Conservation (phyloP, 2,329 filamentous ascomycete genomes). For the Cadophora sp. region DNA sequence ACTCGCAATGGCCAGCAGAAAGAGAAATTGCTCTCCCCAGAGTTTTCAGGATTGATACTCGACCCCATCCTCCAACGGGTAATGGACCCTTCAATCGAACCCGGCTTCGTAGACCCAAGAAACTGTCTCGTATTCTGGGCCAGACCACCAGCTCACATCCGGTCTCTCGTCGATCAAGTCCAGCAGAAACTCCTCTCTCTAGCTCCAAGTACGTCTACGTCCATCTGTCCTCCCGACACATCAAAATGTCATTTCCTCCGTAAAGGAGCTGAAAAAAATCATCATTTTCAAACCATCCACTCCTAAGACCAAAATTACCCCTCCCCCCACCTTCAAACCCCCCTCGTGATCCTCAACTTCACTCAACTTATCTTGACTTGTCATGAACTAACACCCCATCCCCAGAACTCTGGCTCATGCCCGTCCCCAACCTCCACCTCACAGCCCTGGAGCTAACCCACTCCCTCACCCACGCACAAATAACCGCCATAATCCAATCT, state of each 20-base stretch:
- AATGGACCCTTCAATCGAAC: slow-evolving; percentile 66
- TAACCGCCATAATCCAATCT: slow-evolving; percentile 64
- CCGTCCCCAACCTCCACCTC: slow-evolving; percentile 77
- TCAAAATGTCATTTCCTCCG: background rate
- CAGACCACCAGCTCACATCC: slow-evolving; percentile 75
- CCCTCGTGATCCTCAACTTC: background rate
- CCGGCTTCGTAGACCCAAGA: slow-evolving; percentile 75
- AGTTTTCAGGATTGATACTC: slow-evolving; percentile 74
- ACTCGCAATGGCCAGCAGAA: slow-evolving; percentile 80
- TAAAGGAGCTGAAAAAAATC: background rate
- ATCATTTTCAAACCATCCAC: background rate
- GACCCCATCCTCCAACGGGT: slow-evolving; percentile 79
- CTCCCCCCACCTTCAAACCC: background rate
- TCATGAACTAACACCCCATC: slow-evolving; percentile 21
- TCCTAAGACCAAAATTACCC: background rate
- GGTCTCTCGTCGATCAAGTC: slow-evolving; percentile 69
- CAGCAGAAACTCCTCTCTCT: slow-evolving; percentile 70
- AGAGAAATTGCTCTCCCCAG: slow-evolving; percentile 70
- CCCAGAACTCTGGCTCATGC: slow-evolving; percentile 86
- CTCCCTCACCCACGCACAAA: slow-evolving; percentile 73
- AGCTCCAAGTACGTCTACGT: slow-evolving; percentile 66
- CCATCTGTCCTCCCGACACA: background rate
- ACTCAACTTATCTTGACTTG: too few species aligned
- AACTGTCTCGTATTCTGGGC: slow-evolving; percentile 91
- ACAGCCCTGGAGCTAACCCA: slow-evolving; percentile 87